Percentiles rank a stretch among this genome's conserved stretches.
These are phyloP conservation scores for Sarocladiaceae sp. DNA, from an alignment of 2,329 filamentous ascomycete genomes.

Conservation along the genomic window DNA sequence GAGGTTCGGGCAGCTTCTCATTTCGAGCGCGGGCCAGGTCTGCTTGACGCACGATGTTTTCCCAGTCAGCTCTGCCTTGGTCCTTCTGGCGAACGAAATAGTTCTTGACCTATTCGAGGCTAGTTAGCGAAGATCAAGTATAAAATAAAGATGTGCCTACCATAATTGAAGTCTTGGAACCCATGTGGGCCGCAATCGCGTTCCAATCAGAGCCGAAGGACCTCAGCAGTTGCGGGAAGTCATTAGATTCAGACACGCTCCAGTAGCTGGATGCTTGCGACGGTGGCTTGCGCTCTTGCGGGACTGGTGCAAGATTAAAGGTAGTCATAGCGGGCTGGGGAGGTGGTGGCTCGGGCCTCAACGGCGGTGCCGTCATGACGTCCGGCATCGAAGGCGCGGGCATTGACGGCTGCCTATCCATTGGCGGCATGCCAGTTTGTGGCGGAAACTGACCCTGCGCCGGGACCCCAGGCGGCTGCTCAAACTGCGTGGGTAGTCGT, in stretches of 20 bases:
- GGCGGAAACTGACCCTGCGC: conserved; percentile 25
- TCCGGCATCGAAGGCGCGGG: conserved; percentile 38
- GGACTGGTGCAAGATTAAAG: conserved; percentile 44
- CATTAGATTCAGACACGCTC: conserved; percentile 77
- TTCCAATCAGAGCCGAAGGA: conserved; percentile 78
- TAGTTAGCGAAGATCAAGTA: too few species aligned
- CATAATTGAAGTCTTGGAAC: conserved; percentile 84
- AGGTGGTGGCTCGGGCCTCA: conserved; percentile 49
- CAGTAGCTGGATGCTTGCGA: conserved; percentile 75
- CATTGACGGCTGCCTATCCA: conserved; percentile 32
- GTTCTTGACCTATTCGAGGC: conserved; percentile 59
- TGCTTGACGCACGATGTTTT: conserved; percentile 54
- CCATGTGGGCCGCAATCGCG: conserved; percentile 73
- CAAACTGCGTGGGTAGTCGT: conserved; percentile 39
- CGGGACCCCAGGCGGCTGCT: conserved; percentile 37
- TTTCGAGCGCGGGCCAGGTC: conserved; percentile 51
- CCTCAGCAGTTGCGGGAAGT: conserved; percentile 68
- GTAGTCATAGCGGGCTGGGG: conserved; percentile 41
- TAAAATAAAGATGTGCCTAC: too few species aligned
- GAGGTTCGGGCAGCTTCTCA: conserved; percentile 57
- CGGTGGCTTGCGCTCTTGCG: conserved; percentile 47
- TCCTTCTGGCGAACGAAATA: conserved; percentile 63
- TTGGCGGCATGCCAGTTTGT: conserved; percentile 20
- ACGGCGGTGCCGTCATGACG: conserved; percentile 52
- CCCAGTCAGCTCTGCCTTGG: conserved; percentile 54